Evolutionary conservation across 2,329 filamentous ascomycete species (phyloP).

Genomic region (Zymoseptoria pseudotritici): DNA sequence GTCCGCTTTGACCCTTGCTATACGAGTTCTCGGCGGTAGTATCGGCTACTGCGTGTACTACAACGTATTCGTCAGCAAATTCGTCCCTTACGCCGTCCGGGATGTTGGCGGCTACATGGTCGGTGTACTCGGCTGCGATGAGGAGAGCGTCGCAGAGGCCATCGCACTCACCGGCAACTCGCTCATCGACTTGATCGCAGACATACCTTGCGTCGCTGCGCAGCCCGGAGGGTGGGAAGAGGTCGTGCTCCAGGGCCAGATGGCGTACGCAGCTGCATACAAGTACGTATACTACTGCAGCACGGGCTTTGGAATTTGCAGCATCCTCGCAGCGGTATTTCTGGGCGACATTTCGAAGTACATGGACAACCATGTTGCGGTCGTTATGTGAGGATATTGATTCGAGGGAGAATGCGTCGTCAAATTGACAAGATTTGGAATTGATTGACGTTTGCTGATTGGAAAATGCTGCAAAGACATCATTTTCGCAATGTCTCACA

Average conservation of each 20-base stretch:
- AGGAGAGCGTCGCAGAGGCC: constrained; percentile 34
- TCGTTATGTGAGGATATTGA: constrained; percentile 12
- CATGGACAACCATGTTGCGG: constrained; percentile 41
- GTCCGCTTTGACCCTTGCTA: constrained; percentile 59
- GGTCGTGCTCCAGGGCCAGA: constrained; percentile 20
- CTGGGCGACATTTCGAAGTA: constrained; percentile 29
- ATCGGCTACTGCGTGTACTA: constrained; percentile 43
- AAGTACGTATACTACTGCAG: constrained; percentile 24
- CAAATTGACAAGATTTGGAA: neutral
- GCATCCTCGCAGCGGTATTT: constrained; percentile 23
- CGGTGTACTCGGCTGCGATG: constrained; percentile 43
- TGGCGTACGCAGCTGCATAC: constrained; percentile 25
- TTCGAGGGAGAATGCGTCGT: neutral
- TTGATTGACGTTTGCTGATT: neutral
- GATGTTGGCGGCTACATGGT: constrained; percentile 47
- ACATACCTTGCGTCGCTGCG: constrained; percentile 47
- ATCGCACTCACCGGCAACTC: constrained; percentile 49
- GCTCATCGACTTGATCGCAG: constrained; percentile 42
- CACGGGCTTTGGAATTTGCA: constrained; percentile 25
- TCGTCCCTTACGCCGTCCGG: constrained; percentile 37
- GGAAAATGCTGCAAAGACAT: neutral
- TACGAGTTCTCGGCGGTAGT: constrained; percentile 60
- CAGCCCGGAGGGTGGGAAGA: constrained; percentile 33
- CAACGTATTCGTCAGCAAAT: constrained; percentile 30
- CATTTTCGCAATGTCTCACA: neutral